Percentiles rank a stretch among this genome's conserved stretches.
phyloP scores from a whole-genome alignment of 2,329 filamentous ascomycete genomes.

The Colletotrichum salicis region DNA sequence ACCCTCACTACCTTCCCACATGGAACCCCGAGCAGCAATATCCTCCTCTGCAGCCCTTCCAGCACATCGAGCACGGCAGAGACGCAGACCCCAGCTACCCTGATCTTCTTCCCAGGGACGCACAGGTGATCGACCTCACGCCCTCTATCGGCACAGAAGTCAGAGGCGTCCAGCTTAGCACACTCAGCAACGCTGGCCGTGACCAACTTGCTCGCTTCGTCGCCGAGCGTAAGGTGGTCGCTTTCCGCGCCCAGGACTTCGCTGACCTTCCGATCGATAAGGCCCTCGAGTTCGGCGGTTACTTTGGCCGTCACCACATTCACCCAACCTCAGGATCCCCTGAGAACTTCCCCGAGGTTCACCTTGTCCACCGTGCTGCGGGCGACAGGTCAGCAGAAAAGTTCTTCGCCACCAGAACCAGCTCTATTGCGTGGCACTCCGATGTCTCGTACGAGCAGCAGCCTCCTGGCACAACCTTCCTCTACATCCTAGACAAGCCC shows the following conservation, averaged over 20 bases:
- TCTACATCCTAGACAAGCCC: conserved; percentile 88
- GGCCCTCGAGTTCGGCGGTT: conserved; percentile 71
- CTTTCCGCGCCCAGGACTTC: conserved; percentile 75
- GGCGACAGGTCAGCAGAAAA: conserved; percentile 59
- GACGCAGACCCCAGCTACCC: conserved; percentile 71
- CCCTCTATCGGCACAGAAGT: conserved; percentile 74
- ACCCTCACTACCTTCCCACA: conserved; percentile 64
- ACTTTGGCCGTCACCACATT: conserved; percentile 77
- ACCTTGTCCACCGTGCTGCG: conserved; percentile 74
- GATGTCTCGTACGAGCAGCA: conserved; percentile 90
- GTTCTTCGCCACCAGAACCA: conserved; percentile 76
- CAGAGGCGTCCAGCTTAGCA: conserved; percentile 70
- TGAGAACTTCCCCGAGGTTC: conserved; percentile 72
- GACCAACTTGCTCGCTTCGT: conserved; percentile 75
- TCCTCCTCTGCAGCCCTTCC: conserved; percentile 69
- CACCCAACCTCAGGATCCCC: conserved; percentile 78
- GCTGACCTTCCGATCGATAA: conserved; percentile 69
- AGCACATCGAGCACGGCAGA: conserved; percentile 73
- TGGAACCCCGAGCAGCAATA: conserved; percentile 68
- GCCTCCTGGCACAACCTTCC: conserved; percentile 88
- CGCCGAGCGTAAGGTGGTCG: conserved; percentile 73
- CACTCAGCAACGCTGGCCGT: conserved; percentile 69
- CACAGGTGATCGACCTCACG: conserved; percentile 65
- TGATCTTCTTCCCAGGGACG: conserved; percentile 64
- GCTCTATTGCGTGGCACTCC: conserved; percentile 87